A percentile compares a stretch with the other conserved stretches of the same genome.
Evolutionary conservation across 2,329 filamentous ascomycete species (phyloP).

Genomic region (Ascochyta clinopodiicola): DNA sequence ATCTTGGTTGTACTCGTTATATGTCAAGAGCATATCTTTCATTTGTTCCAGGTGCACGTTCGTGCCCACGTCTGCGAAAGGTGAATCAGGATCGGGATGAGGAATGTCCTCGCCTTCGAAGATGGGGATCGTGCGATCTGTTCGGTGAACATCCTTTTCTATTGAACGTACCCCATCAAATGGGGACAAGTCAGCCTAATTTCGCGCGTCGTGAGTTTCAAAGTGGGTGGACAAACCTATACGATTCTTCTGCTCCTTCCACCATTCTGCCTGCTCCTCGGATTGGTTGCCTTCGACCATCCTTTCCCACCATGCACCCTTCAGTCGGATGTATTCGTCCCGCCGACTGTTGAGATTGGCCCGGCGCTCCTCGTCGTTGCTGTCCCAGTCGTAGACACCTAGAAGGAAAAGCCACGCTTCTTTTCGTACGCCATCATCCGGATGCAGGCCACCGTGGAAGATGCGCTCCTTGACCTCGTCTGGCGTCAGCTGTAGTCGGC

Average conservation of each 20-base stretch:
- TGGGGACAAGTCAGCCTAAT: constrained; percentile 57
- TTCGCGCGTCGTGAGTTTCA: neutral
- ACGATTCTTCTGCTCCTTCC: constrained; percentile 89
- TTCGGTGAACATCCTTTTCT: constrained; percentile 99
- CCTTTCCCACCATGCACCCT: constrained; percentile 95
- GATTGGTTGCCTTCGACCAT: constrained; percentile 83
- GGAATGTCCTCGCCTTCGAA: constrained; percentile 96
- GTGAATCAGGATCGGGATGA: constrained; percentile 93
- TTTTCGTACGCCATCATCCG: constrained; percentile 90
- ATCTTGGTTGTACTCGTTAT: constrained; percentile 96
- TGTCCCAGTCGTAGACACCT: constrained; percentile 93
- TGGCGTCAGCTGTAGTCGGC: constrained; percentile 76
- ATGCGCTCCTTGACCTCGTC: constrained; percentile 98
- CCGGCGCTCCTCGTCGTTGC: constrained; percentile 81
- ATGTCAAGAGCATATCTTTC: constrained; percentile 98
- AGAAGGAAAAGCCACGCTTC: constrained; percentile 96
- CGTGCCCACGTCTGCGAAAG: constrained; percentile 89
- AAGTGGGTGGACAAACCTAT: constrained; percentile 74
- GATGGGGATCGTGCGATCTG: constrained; percentile 91
- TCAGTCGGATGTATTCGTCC: constrained; percentile 93
- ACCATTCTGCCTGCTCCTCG: constrained; percentile 88
- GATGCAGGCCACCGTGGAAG: constrained; percentile 89
- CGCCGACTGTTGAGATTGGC: constrained; percentile 82
- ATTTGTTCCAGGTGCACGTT: constrained; percentile 98
- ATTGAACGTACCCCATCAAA: constrained; percentile 60